Evolutionary conservation across 371 early-diverging fungal genomes (phyloP).

Genomic region (Nosema muscidifuracis): DNA sequence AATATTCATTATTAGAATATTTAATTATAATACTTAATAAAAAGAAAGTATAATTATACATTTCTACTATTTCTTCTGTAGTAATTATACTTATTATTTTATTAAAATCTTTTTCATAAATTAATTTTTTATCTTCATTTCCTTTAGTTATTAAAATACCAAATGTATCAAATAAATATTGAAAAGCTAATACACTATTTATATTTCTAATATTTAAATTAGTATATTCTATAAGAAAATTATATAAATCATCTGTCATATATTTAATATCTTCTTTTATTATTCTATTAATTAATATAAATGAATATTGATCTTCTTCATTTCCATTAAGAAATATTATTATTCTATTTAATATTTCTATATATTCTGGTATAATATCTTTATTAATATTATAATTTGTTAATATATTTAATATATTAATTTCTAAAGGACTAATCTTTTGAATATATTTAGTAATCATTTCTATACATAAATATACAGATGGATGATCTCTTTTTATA

Average conservation of each 20-base stretch:
- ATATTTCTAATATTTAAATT: slow-evolving; percentile 19
- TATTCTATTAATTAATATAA: slow-evolving; percentile 18
- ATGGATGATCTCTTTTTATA: slow-evolving; percentile 6
- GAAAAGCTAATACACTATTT: slow-evolving; percentile 6
- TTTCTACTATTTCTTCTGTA: slow-evolving; percentile 28
- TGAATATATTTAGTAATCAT: slow-evolving; percentile 1
- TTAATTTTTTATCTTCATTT: not conserved
- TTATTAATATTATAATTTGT: not conserved
- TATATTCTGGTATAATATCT: not conserved
- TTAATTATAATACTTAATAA: slow-evolving; percentile 12
- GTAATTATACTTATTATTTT: not conserved
- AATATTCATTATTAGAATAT: not conserved
- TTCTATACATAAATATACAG: slow-evolving; percentile 8
- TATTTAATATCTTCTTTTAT: not conserved
- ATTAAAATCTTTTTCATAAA: not conserved
- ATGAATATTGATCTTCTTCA: slow-evolving; percentile 31
- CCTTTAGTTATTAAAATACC: slow-evolving; percentile 7
- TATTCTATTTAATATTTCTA: too few relatives aligned
- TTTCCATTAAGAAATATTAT: slow-evolving; percentile 11
- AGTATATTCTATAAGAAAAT: slow-evolving; percentile 2
- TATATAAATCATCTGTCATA: not conserved
- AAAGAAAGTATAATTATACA: slow-evolving; percentile 16
- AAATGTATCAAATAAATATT: slow-evolving; percentile 26
- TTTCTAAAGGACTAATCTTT: not conserved
- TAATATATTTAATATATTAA: not conserved